phyloP scores from a whole-genome alignment of 768 basidiomycete species.

The Lentinula detonsa region DNA sequence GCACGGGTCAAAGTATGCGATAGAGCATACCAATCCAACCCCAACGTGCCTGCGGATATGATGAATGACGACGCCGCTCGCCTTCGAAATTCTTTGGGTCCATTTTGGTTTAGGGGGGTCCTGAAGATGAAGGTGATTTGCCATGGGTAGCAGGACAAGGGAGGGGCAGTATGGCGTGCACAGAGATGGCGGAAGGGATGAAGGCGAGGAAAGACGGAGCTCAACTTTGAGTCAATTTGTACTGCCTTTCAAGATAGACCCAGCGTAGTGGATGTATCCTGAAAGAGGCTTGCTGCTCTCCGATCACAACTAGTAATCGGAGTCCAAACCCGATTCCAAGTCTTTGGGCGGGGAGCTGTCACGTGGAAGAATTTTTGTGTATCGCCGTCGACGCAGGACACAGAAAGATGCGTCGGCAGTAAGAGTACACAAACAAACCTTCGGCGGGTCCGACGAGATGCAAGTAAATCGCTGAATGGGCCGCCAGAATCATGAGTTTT shows the following conservation, averaged over 20 bases:
- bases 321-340: background rate
- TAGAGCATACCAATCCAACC: slow-evolving; percentile 80
- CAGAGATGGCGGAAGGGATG: background rate
- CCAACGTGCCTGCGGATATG: slow-evolving; percentile 68
- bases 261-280: slow-evolving; percentile 1
- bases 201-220: background rate
- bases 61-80: slow-evolving; percentile 21
- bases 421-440: background rate
- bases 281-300: background rate
- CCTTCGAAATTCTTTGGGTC: background rate
- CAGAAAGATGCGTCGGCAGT: background rate
- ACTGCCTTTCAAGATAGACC: background rate
- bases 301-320: background rate
- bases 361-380: background rate
- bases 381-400: background rate
- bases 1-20: slow-evolving; percentile 87
- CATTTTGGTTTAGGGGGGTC: background rate
- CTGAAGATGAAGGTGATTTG: background rate
- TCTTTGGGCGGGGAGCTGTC: background rate
- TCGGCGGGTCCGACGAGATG: no score
- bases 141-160: background rate
- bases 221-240: background rate
- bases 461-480: background rate
- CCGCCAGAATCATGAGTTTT: background rate
- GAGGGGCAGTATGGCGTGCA: background rate